phyloP scores from a whole-genome alignment of 257 asterid genomes.

The Ajuga chamaepitys region DNA sequence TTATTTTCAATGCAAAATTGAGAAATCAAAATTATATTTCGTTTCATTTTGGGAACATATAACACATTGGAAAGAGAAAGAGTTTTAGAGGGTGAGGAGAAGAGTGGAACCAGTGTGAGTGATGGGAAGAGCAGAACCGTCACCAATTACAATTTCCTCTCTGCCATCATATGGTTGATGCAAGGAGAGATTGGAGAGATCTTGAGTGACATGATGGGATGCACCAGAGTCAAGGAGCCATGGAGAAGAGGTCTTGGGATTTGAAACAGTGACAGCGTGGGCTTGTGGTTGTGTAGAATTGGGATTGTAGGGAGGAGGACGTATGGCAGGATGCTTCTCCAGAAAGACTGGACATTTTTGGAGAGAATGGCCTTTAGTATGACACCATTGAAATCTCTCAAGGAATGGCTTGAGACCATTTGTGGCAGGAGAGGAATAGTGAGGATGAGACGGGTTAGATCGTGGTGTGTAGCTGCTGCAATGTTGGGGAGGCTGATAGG shows the following conservation, averaged over 20 bases:
- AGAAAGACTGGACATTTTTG: not conserved
- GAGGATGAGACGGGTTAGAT: too few species aligned
- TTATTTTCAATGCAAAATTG: too few species aligned
- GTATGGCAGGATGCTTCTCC: not conserved
- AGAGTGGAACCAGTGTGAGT: not conserved
- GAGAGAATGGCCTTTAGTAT: not conserved
- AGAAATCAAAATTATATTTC: too few species aligned
- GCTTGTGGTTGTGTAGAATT: too few species aligned
- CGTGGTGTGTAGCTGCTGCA: too few species aligned
- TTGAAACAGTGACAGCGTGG: too few species aligned
- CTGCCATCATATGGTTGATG: not conserved
- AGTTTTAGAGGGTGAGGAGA: not conserved
- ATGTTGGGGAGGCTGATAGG: too few species aligned
- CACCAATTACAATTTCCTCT: not conserved
- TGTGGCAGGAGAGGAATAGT: too few species aligned
- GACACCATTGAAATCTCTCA: not conserved
- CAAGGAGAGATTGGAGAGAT: not conserved
- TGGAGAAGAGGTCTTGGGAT: not conserved
- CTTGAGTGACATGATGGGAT: not conserved
- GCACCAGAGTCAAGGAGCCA: not conserved
- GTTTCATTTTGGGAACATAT: too few species aligned
- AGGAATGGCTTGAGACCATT: too few species aligned
- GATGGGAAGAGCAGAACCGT: not conserved
- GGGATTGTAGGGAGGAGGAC: not conserved
- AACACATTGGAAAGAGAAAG: too few species aligned